Base-by-base conservation (phyloP, 805 yeast genomes). In the Starmerella lactis-condensi region DNA sequence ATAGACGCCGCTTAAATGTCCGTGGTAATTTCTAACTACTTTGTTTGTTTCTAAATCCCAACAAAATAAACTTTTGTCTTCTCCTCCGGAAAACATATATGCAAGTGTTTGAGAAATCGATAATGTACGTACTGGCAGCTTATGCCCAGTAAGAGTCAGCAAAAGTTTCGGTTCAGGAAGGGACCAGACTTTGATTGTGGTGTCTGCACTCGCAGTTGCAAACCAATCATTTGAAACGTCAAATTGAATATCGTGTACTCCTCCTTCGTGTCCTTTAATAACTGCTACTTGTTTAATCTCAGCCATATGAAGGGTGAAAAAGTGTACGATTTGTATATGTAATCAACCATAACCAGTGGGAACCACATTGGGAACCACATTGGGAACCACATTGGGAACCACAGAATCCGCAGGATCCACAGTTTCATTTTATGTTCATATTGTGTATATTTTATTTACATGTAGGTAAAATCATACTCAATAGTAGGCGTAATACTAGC, bases 401-500 rank as follows among this genome's bases (percentile, higher is more conserved):
- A n/a, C n/a, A n/a, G n/a, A n/a, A n/a, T n/a, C n/a, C n/a, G n/a
- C n/a, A n/a, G n/a, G n/a, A n/a, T n/a, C n/a, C n/a, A n/a, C n/a
- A n/a, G n/a, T n/a, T n/a, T n/a, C n/a, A n/a, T n/a, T n/a, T n/a
- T n/a, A n/a, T n/a, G n/a, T n/a, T n/a, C n/a, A n/a, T n/a, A n/a
- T n/a, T n/a, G n/a, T n/a, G n/a, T n/a, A n/a, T n/a, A n/a, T n/a
- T n/a, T n/a, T n/a, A 30, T 16, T 14, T 14, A 14, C 24, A n/a
- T 8, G 13, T 10, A 8, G 19, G 98, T 89, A 51, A 82, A 82
- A 47, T 89, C 98, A 53, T 85, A 91, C 56, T 85, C 93, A 34
- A 89, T 83, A 12, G 95, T 93, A 0, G 98, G 98, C 1, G 93
- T 83, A 6, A 89, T 96, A 57, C 95, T 79, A 6, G 95, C 77